Conservation (phyloP, 208 protist genomes). For the Trypanosoma theileri region DNA sequence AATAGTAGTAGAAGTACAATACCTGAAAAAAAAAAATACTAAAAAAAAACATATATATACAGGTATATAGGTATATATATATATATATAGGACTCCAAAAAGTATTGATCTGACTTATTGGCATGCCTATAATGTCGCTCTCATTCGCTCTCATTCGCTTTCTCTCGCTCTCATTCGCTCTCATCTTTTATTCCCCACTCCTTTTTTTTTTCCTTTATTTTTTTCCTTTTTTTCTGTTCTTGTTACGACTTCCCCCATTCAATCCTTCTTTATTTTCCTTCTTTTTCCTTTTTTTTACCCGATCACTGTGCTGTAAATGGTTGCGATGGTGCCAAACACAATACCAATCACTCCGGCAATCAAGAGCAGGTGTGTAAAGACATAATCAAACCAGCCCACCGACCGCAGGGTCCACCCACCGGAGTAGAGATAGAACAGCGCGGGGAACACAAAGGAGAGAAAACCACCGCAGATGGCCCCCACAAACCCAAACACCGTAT, state of each 20-base stretch:
- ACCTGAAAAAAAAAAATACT: no score
- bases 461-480: slow-evolving; percentile 77
- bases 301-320: slow-evolving; percentile 35
- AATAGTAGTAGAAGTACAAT: no score
- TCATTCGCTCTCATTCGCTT: background rate
- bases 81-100: no score
- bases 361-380: slow-evolving; percentile 46
- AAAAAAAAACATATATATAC: no score
- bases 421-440: slow-evolving; percentile 70
- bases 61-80: no score
- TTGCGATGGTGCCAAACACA: slow-evolving; percentile 61
- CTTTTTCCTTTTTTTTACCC: background rate
- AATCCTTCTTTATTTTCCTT: slow-evolving; percentile 2
- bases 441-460: slow-evolving; percentile 74
- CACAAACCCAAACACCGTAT: slow-evolving; percentile 48
- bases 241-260: background rate
- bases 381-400: slow-evolving; percentile 50
- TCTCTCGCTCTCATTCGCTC: background rate
- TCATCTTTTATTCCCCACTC: slow-evolving; percentile 1
- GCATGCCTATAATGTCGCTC: no score
- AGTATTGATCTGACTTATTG: no score
- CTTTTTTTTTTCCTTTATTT: background rate
- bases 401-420: slow-evolving; percentile 52
- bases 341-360: slow-evolving; percentile 61
- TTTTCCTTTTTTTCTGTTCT: background rate